Evolutionary conservation across 2,329 filamentous ascomycete genomes (phyloP).

Genomic region (Diaporthe sp.): DNA sequence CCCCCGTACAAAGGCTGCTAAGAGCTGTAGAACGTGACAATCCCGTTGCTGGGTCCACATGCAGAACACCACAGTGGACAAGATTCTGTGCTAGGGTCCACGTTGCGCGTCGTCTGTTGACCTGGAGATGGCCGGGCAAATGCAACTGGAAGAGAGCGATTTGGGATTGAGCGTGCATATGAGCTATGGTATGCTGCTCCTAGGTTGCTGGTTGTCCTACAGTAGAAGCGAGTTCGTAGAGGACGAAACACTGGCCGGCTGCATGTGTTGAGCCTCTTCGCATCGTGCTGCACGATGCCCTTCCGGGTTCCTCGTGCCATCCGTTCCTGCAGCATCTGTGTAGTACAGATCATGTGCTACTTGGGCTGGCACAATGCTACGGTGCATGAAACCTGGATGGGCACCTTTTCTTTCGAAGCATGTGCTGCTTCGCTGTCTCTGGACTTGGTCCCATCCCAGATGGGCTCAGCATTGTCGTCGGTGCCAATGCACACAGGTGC

Average conservation of each 20-base stretch:
- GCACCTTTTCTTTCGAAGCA: not conserved
- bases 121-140: not conserved
- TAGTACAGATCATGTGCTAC: constrained; percentile 2
- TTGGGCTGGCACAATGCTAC: not conserved
- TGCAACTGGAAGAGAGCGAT: not conserved
- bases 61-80: not conserved
- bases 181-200: not conserved
- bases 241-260: not conserved
- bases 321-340: constrained; percentile 20
- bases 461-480: not conserved
- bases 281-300: not conserved
- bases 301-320: not conserved
- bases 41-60: not conserved
- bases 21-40: not conserved
- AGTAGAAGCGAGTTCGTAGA: not conserved
- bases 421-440: not conserved
- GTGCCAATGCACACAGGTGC: not conserved
- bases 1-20: not conserved
- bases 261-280: not conserved
- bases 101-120: not conserved
- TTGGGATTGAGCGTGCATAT: not conserved
- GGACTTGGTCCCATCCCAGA: not conserved
- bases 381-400: not conserved
- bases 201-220: not conserved
- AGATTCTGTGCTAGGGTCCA: not conserved